These are phyloP conservation scores for Debaryomyces fabryi DNA, from an alignment of 1,139 yeast species.

Conservation along the genomic window DNA sequence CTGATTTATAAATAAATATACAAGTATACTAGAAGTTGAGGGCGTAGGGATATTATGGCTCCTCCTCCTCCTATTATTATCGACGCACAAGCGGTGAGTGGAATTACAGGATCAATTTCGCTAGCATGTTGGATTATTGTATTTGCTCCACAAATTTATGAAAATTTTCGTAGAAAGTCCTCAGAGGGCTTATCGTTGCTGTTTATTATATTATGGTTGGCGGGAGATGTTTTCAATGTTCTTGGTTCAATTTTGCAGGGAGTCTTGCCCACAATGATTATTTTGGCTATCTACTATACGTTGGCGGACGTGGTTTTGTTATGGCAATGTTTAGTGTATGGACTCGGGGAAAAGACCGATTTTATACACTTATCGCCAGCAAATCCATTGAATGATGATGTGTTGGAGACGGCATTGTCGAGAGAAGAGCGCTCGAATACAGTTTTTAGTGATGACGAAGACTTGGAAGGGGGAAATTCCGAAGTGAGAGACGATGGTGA, in stretches of 20 bases:
- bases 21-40: not conserved
- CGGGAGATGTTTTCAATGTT: conserved; percentile 90
- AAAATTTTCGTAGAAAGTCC: conserved; percentile 79
- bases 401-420: conserved; percentile 57
- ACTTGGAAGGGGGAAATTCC: conserved; percentile 14
- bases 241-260: conserved; percentile 87
- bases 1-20: not conserved
- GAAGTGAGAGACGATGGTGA: not conserved
- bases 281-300: conserved; percentile 88
- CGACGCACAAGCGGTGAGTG: conserved; percentile 80
- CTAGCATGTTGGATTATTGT: conserved; percentile 98
- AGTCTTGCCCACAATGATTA: conserved; percentile 88
- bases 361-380: conserved; percentile 87
- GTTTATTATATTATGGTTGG: conserved; percentile 83
- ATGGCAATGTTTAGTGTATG: conserved; percentile 78
- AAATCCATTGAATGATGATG: conserved; percentile 76
- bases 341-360: conserved; percentile 58
- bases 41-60: conserved; percentile 31
- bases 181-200: conserved; percentile 84
- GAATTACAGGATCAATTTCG: conserved; percentile 89
- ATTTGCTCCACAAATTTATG: conserved; percentile 95
- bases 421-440: conserved; percentile 24
- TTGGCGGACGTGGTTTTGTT: conserved; percentile 83
- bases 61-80: conserved; percentile 70
- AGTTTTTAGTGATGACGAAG: conserved; percentile 12